Evolutionary conservation across 345 rosid genomes (phyloP), one percentile per base, ranked within the genome.

Genomic region (Hibiscus trionum): DNA sequence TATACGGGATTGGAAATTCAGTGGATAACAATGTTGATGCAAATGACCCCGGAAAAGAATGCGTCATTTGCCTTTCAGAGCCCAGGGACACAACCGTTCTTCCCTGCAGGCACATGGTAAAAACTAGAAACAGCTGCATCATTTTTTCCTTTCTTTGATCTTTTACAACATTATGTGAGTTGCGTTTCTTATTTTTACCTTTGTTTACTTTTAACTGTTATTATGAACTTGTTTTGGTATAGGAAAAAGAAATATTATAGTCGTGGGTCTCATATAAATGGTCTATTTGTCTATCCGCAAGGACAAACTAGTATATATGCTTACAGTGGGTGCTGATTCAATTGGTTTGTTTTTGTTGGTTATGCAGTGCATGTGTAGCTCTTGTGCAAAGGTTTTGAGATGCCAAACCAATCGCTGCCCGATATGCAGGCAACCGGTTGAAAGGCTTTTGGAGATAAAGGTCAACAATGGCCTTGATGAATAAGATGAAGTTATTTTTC

Each of bases 41-140:
- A 59, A 90, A 85, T 78, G 98, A 91, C 57, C 81, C 86, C 0
- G 97, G 95, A 47, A 94, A 91, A 78, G 98, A 94, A 80, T 94
- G 98, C 1, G 97, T 94, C 24, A 91, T 94, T 56, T 94, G 98
- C 85, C 78, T 94, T 73, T 88, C 97, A 10, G 98, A 94, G 75
- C 96, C 92, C 57, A 85, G 96, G 53, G 96, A 91, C 72, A 94
- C 96, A 3, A 90, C 98, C n/a, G 91, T 91, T 71, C 97, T 94
- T 79, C 98, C 98, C 14, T 94, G 98, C 80, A 83, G 98, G 59
- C 98, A 94, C 82, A 91, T 94, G 98, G 97, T 94, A 80, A 82
- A 72, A 53, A 2, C 69, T 2, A 66, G 11, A 37, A 24, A 29
- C 21, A 58, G 63, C 31, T 31, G 37, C 35, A 5, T 62, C 50